These are phyloP conservation scores for Pyrenophora graminea DNA, from an alignment of 2,329 filamentous ascomycete species.

Conservation along the genomic window DNA sequence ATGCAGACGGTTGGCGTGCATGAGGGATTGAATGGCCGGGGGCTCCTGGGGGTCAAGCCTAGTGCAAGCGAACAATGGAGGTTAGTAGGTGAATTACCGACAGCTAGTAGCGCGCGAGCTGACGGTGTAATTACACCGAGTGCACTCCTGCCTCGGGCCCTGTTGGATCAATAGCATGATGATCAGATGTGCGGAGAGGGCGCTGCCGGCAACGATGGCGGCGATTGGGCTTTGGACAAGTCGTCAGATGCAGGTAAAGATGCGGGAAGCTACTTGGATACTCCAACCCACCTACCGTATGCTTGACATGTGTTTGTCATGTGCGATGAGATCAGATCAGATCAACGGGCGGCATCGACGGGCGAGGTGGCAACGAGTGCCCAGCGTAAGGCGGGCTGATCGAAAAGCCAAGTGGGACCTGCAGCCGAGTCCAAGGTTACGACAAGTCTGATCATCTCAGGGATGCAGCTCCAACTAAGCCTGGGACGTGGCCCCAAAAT, in stretches of 20 bases:
- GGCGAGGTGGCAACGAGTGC: neutral
- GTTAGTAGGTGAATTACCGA: constrained; percentile 1
- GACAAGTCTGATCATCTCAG: constrained; percentile 7
- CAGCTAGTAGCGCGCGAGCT: constrained; percentile 6
- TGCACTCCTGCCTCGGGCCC: neutral
- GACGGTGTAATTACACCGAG: constrained; percentile 12
- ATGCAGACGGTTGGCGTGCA: constrained; percentile 1
- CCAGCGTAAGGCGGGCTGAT: constrained; percentile 1
- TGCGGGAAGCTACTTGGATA: no score
- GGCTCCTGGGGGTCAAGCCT: constrained; percentile 2
- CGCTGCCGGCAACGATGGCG: no score
- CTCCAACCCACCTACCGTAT: neutral
- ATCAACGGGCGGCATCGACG: neutral
- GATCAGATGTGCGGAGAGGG: no score
- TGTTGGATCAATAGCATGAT: neutral
- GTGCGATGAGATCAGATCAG: neutral
- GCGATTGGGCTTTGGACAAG: neutral
- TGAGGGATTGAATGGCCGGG: neutral
- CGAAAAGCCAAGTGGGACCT: constrained; percentile 8
- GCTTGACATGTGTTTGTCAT: no score
- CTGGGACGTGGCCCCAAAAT: neutral
- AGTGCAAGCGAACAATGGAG: neutral
- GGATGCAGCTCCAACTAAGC: neutral
- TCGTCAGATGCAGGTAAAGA: neutral
- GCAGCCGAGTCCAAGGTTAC: neutral